Evolutionary conservation across 2,329 filamentous ascomycete species (phyloP).

Genomic region (Epichloe brachyelytri): DNA sequence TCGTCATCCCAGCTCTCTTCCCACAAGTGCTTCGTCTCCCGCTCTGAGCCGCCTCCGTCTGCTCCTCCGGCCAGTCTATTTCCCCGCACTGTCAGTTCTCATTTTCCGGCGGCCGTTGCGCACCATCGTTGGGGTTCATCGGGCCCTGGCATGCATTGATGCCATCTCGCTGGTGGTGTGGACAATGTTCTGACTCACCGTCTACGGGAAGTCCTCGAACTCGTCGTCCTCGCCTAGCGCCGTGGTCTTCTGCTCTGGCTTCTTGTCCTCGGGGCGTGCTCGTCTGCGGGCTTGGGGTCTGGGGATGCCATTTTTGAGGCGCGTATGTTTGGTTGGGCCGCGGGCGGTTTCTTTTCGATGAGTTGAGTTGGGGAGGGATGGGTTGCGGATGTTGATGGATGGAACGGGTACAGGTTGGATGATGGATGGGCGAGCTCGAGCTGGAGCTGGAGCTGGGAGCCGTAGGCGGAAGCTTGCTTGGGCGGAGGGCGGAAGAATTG

Average conservation of each 20-base stretch:
- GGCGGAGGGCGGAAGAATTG: too few relatives aligned
- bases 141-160: neutral
- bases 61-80: slow-evolving; percentile 83
- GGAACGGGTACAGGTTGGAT: too few relatives aligned
- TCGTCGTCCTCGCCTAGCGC: slow-evolving; percentile 94
- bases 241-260: slow-evolving; percentile 36
- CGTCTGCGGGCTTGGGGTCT: slow-evolving; percentile 17
- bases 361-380: neutral
- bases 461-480: too few relatives aligned
- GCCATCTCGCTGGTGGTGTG: too few relatives aligned
- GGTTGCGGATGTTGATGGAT: neutral
- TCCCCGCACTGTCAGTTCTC: neutral
- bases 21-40: slow-evolving; percentile 74
- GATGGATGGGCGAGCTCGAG: too few relatives aligned
- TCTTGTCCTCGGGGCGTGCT: slow-evolving; percentile 17
- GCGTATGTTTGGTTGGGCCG: neutral
- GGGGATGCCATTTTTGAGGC: slow-evolving; percentile 6
- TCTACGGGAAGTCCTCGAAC: slow-evolving; percentile 97
- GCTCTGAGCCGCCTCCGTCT: slow-evolving; percentile 66
- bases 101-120: neutral
- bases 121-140: too few relatives aligned
- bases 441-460: too few relatives aligned
- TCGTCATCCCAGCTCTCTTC: slow-evolving; percentile 99
- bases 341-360: neutral
- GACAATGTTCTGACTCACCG: slow-evolving; percentile 39